Conservation (phyloP, 768 basidiomycete genomes). For the Imleria badia region DNA sequence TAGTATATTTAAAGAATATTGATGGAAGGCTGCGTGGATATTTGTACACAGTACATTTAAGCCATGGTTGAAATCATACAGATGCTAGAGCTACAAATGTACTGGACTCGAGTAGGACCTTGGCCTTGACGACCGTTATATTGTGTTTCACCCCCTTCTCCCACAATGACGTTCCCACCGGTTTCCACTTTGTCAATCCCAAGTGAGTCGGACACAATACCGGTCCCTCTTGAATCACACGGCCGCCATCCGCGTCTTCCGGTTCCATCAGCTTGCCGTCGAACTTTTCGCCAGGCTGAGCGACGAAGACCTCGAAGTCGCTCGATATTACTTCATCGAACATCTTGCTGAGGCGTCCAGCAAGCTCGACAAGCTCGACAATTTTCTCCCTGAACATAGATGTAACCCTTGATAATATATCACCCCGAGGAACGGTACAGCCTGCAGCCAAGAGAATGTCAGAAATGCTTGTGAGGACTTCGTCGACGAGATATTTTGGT, state of each 20-base stretch:
- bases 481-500: neutral
- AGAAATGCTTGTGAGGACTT: slow-evolving; percentile 1
- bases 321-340: slow-evolving; percentile 12
- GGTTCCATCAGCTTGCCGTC: slow-evolving; percentile 5
- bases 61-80: too few relatives aligned
- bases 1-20: too few relatives aligned
- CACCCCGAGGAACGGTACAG: slow-evolving; percentile 1
- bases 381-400: slow-evolving; percentile 6
- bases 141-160: slow-evolving; percentile 9
- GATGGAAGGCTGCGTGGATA: too few relatives aligned
- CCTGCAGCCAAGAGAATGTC: slow-evolving; percentile 7
- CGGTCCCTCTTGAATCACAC: neutral
- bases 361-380: slow-evolving; percentile 6
- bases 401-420: neutral
- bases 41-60: too few relatives aligned
- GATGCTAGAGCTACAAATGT: too few relatives aligned
- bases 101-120: slow-evolving; percentile 8
- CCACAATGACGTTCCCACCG: slow-evolving; percentile 6
- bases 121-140: slow-evolving; percentile 5
- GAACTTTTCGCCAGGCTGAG: slow-evolving; percentile 6
- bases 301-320: slow-evolving; percentile 10
- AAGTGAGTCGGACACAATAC: slow-evolving; percentile 11
- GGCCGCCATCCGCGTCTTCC: neutral
- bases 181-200: slow-evolving; percentile 5
- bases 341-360: slow-evolving; percentile 8